Conservation (phyloP, 2,329 filamentous ascomycete genomes). For the Pyricularia grisea region DNA sequence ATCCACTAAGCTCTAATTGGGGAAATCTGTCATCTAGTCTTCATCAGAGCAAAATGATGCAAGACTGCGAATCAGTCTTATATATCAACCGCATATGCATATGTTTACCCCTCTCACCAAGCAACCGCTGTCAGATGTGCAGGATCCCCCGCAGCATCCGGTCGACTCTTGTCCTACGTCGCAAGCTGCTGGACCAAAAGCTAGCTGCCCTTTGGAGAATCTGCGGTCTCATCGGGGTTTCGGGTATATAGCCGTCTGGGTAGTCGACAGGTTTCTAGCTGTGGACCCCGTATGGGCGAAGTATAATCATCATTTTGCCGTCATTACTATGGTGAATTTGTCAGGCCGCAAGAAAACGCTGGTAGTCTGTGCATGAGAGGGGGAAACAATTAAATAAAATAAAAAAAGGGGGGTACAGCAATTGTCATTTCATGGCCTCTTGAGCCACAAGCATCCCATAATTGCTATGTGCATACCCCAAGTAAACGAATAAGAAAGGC, state of each 20-base stretch:
- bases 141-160: neutral
- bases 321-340: neutral
- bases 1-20: neutral
- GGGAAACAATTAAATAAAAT: no score
- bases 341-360: no score
- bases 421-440: no score
- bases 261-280: neutral
- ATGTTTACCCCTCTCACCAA: neutral
- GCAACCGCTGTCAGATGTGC: neutral
- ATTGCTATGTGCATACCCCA: no score
- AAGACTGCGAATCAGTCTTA: neutral
- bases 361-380: no score
- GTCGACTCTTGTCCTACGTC: neutral
- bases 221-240: neutral
- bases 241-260: neutral
- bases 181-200: neutral
- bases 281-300: neutral
- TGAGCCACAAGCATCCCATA: no score
- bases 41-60: neutral
- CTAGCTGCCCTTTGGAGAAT: neutral
- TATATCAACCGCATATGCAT: neutral
- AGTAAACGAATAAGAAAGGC: no score
- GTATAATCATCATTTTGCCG: neutral
- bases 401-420: no score
- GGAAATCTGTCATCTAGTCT: neutral